These are phyloP conservation scores for Coniochaeta sp. DNA, from an alignment of 2,329 filamentous ascomycete genomes.

Conservation along the genomic window DNA sequence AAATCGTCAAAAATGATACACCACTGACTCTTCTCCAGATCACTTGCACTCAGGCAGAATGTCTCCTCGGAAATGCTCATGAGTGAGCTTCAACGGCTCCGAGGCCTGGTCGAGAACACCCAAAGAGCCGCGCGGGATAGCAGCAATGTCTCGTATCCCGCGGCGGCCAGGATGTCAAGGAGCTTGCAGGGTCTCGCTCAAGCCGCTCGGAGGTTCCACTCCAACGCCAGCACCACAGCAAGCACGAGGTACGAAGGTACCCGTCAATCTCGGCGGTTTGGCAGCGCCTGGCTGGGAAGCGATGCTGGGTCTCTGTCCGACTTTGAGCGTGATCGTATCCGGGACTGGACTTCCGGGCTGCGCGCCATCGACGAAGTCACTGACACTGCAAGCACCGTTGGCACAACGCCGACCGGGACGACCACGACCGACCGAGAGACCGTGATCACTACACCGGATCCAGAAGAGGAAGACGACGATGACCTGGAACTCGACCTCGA, in stretches of 20 bases:
- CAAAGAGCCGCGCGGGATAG: background rate
- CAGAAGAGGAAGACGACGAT: background rate
- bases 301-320: background rate
- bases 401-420: background rate
- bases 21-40: background rate
- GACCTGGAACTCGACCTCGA: background rate
- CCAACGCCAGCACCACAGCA: background rate
- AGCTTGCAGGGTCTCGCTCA: background rate
- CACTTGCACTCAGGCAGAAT: background rate
- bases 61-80: background rate
- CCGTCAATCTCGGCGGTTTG: background rate
- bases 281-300: background rate
- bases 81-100: conserved; percentile 1
- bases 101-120: background rate
- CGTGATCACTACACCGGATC: background rate
- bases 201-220: conserved; percentile 1
- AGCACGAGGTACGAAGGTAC: background rate
- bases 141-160: background rate
- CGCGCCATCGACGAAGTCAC: background rate
- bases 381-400: background rate
- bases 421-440: background rate
- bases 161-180: background rate
- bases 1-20: background rate
- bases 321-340: background rate
- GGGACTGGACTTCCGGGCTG: background rate